These are phyloP conservation scores for Ramalina intermedia DNA, from an alignment of 495 filamentous ascomycete genomes.

Conservation along the genomic window DNA sequence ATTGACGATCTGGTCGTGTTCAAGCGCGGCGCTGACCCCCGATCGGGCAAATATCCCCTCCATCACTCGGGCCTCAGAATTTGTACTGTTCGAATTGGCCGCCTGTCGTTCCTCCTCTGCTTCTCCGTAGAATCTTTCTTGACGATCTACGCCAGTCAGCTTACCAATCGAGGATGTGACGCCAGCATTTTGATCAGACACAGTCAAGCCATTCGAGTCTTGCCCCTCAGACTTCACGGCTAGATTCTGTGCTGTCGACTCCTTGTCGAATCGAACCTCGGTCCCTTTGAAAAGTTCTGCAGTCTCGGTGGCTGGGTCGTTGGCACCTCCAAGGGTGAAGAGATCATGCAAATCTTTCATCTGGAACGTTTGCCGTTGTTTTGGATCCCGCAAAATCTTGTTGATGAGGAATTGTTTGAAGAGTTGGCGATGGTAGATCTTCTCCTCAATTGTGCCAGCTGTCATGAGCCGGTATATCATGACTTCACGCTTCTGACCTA, in stretches of 20 bases:
- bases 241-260: constrained; percentile 18
- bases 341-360: constrained; percentile 78
- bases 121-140: constrained; percentile 38
- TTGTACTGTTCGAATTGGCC: constrained; percentile 27
- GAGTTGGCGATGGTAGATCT: constrained; percentile 96
- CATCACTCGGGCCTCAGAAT: constrained; percentile 54
- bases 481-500: constrained; percentile 88
- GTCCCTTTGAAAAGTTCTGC: constrained; percentile 69
- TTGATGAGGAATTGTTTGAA: constrained; percentile 94
- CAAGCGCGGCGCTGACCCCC: constrained; percentile 68
- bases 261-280: constrained; percentile 49
- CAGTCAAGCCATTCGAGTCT: constrained; percentile 14
- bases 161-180: constrained; percentile 25
- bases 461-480: constrained; percentile 92
- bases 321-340: constrained; percentile 61
- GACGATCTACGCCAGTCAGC: constrained; percentile 42
- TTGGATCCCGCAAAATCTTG: constrained; percentile 86
- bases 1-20: constrained; percentile 79
- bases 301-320: constrained; percentile 65
- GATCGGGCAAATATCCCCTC: constrained; percentile 74
- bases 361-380: constrained; percentile 74
- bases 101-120: constrained; percentile 22
- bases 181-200: constrained; percentile 1
- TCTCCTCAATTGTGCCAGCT: constrained; percentile 95
- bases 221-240: constrained; percentile 1